A percentile compares a stretch with the other conserved stretches of the same genome.
Conservation (phyloP, 23 red algal genomes). For the Gracilaria gracilis region DNA sequence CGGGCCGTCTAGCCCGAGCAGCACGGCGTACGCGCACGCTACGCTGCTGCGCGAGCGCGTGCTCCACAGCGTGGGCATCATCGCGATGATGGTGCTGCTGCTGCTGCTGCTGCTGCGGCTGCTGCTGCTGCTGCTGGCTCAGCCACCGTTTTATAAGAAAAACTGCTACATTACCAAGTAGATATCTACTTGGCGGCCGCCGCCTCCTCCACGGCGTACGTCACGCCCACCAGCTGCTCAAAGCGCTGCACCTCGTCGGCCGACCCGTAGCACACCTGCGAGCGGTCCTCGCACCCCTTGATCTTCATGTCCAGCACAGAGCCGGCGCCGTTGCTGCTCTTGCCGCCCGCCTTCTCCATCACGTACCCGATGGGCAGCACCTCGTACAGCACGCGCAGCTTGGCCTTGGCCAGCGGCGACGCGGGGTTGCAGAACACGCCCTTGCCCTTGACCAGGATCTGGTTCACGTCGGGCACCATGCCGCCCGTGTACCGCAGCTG, state of each 20-base stretch:
- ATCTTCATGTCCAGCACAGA: slow-evolving; percentile 92
- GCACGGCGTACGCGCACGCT: background rate
- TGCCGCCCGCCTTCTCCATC: slow-evolving; percentile 93
- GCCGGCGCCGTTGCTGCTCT: slow-evolving; percentile 79
- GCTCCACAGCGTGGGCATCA: background rate
- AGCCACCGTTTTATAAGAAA: background rate
- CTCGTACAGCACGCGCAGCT: slow-evolving; percentile 97
- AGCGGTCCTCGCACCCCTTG: slow-evolving; percentile 73
- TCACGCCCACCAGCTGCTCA: slow-evolving; percentile 91
- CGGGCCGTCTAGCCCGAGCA: background rate
- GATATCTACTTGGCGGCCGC: slow-evolving; percentile 32
- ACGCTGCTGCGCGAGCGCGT: background rate
- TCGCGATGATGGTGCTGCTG: too few relatives aligned
- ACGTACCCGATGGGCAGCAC: slow-evolving; percentile 96
- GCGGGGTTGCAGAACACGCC: slow-evolving; percentile 98
- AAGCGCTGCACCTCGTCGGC: slow-evolving; percentile 88
- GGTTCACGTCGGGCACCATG: slow-evolving; percentile 99
- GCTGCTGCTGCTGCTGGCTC: too few relatives aligned
- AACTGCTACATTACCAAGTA: background rate
- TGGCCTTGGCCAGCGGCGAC: slow-evolving; percentile 94
- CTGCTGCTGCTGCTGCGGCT: too few relatives aligned
- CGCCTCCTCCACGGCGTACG: slow-evolving; percentile 57
- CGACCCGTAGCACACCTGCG: slow-evolving; percentile 95
- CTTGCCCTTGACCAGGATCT: slow-evolving; percentile 99
- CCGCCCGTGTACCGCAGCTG: slow-evolving; percentile 99